phyloP scores from a whole-genome alignment of 192 early-diverging fungal genomes.

The Backusella tarrabulga region DNA sequence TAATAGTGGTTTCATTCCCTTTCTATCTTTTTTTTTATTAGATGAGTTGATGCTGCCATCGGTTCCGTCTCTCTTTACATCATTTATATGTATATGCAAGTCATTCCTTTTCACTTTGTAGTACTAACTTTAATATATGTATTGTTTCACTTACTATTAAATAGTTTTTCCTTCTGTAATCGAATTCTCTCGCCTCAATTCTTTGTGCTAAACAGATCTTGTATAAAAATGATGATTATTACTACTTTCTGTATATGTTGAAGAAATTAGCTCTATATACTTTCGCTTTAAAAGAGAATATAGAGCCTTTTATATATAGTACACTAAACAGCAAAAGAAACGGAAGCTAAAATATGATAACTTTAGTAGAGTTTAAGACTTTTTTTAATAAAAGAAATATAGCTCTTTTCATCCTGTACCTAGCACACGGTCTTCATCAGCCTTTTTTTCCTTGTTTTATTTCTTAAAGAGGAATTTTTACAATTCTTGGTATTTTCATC shows the following conservation, averaged over 20 bases:
- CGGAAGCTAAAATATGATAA: background rate
- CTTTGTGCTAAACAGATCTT: background rate
- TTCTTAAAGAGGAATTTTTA: background rate
- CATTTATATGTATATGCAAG: background rate
- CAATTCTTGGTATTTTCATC: background rate
- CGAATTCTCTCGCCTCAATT: background rate
- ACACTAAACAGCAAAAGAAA: background rate
- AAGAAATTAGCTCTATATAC: background rate
- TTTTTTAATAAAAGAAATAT: background rate
- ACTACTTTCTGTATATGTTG: background rate
- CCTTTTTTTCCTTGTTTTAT: background rate
- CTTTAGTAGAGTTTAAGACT: background rate
- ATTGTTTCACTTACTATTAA: background rate
- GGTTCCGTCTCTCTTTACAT: background rate
- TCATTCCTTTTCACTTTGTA: background rate
- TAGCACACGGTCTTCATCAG: background rate
- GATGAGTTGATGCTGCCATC: background rate
- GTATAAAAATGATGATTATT: background rate
- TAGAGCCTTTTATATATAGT: background rate
- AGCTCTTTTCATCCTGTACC: background rate
- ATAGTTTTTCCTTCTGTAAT: background rate
- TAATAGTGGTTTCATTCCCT: background rate
- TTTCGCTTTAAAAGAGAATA: background rate
- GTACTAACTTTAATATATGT: background rate
- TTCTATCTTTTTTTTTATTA: background rate